These are phyloP conservation scores for Torrubiella hemipterigena DNA, from an alignment of 2,329 filamentous ascomycete genomes.

Conservation along the genomic window DNA sequence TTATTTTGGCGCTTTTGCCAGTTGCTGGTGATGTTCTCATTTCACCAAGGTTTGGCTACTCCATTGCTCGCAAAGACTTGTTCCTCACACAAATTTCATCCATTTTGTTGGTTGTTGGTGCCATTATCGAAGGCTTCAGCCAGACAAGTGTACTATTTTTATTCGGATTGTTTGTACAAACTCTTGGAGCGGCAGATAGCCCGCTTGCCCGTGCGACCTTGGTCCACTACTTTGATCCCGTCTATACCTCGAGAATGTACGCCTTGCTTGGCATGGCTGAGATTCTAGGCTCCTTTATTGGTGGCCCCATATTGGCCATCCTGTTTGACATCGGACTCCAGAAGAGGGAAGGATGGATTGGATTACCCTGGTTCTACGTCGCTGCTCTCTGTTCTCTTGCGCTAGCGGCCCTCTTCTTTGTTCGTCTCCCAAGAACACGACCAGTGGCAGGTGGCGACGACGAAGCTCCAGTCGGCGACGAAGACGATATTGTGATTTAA, in stretches of 20 bases:
- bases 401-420: too few species aligned
- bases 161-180: conserved; percentile 22
- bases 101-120: conserved; percentile 17
- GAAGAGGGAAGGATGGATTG: conserved; percentile 21
- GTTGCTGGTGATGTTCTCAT: conserved; percentile 19
- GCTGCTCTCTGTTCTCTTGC: too few species aligned
- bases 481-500: too few species aligned
- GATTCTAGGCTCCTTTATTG: conserved; percentile 24
- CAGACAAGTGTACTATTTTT: conserved; percentile 21
- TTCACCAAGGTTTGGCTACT: conserved; percentile 19
- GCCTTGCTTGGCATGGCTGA: conserved; percentile 27
- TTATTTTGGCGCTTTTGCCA: conserved; percentile 23
- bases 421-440: too few species aligned
- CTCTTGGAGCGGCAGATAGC: conserved; percentile 24
- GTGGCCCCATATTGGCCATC: conserved; percentile 26
- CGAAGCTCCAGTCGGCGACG: too few species aligned
- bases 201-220: conserved; percentile 27
- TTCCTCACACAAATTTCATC: conserved; percentile 21
- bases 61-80: conserved; percentile 24
- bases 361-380: conserved; percentile 28
- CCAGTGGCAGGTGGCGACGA: too few species aligned
- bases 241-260: conserved; percentile 27
- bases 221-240: conserved; percentile 23
- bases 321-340: conserved; percentile 24
- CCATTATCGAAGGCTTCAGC: conserved; percentile 21